phyloP scores from a whole-genome alignment of 192 early-diverging fungal genomes.

The Backusella morwellensis region DNA sequence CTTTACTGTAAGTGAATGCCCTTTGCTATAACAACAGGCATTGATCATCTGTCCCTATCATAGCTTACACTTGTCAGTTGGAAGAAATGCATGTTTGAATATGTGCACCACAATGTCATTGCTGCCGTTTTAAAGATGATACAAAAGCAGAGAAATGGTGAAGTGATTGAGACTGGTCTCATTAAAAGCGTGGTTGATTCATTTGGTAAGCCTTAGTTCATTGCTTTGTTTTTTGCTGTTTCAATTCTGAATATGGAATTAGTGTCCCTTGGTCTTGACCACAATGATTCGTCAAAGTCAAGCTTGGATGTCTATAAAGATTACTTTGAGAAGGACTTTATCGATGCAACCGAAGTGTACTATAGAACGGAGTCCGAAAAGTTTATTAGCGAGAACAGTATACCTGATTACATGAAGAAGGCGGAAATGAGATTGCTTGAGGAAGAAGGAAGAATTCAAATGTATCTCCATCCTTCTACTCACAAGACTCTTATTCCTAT shows the following conservation, averaged over 20 bases:
- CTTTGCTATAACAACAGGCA: background rate
- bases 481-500: conserved; percentile 74
- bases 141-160: conserved; percentile 82
- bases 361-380: conserved; percentile 89
- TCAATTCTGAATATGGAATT: background rate
- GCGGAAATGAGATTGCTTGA: conserved; percentile 69
- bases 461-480: conserved; percentile 85
- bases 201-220: conserved; percentile 60
- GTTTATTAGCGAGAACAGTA: conserved; percentile 86
- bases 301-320: conserved; percentile 87
- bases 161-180: conserved; percentile 81
- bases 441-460: conserved; percentile 87
- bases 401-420: conserved; percentile 96
- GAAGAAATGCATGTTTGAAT: conserved; percentile 76
- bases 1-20: conserved; percentile 71
- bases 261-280: conserved; percentile 84
- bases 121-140: conserved; percentile 78
- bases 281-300: conserved; percentile 72
- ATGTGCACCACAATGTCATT: conserved; percentile 69
- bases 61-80: conserved; percentile 84
- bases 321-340: conserved; percentile 87
- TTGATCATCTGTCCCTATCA: background rate
- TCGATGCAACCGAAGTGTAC: conserved; percentile 76
- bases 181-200: conserved; percentile 90
- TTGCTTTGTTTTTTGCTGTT: background rate